These are phyloP conservation scores for Colletotrichum navitas DNA, from an alignment of 2,329 filamentous ascomycete species.

Conservation along the genomic window DNA sequence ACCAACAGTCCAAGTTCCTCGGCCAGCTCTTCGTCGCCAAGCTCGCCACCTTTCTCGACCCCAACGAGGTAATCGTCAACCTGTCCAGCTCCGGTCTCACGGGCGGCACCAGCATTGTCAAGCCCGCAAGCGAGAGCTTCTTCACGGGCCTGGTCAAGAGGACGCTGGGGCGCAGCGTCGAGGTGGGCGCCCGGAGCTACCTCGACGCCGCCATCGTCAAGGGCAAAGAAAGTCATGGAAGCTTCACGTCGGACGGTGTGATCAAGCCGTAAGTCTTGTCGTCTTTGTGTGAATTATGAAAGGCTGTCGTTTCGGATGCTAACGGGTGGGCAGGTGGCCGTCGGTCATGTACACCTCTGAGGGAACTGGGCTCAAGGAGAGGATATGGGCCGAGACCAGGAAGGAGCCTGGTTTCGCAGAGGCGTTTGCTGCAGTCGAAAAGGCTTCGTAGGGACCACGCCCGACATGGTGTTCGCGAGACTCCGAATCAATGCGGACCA, in stretches of 20 bases:
- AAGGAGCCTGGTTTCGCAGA: constrained; percentile 38
- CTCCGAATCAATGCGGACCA: too few relatives aligned
- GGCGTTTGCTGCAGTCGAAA: constrained; percentile 33
- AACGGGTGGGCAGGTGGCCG: constrained; percentile 14
- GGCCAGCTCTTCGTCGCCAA: constrained; percentile 53
- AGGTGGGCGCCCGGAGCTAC: constrained; percentile 59
- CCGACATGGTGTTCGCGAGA: not conserved
- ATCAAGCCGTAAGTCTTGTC: constrained; percentile 57
- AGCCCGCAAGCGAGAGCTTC: constrained; percentile 44
- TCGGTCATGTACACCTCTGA: constrained; percentile 39
- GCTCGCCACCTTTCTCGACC: constrained; percentile 52
- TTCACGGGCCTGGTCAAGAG: constrained; percentile 43
- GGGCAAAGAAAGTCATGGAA: constrained; percentile 63
- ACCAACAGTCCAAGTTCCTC: constrained; percentile 50
- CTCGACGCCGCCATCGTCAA: constrained; percentile 60
- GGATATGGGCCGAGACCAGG: constrained; percentile 37
- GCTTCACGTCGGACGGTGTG: constrained; percentile 60
- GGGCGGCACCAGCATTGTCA: constrained; percentile 57
- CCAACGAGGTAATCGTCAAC: constrained; percentile 60
- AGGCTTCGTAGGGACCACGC: not conserved
- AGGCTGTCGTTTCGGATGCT: not conserved
- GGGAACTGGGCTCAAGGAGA: constrained; percentile 24
- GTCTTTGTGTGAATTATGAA: not conserved
- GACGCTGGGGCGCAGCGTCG: constrained; percentile 48
- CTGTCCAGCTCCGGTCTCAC: constrained; percentile 60